These are phyloP conservation scores for Solanum chmielewskii DNA, from an alignment of 257 asterid species.

Conservation along the genomic window DNA sequence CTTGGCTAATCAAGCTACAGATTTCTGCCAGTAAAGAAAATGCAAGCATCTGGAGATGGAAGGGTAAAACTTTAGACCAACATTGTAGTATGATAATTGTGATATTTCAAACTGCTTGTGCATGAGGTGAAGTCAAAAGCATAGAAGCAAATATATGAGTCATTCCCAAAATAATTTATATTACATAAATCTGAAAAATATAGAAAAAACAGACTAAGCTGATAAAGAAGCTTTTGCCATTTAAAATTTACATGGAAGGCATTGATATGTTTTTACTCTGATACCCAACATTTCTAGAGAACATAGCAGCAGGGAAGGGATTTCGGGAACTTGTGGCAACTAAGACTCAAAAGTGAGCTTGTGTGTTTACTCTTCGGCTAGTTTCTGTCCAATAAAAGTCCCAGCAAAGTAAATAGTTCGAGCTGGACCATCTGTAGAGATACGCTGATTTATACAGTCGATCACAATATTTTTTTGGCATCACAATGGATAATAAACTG, in stretches of 20 bases:
- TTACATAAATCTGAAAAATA: neutral
- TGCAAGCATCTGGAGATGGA: neutral
- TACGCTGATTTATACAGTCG: neutral
- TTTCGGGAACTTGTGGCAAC: neutral
- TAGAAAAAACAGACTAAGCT: neutral
- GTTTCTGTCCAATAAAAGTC: neutral
- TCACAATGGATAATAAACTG: neutral
- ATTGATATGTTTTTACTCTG: neutral
- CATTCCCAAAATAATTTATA: neutral
- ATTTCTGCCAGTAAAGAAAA: neutral
- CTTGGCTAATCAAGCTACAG: neutral
- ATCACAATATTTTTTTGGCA: neutral
- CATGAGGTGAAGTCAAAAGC: neutral
- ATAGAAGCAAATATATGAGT: neutral
- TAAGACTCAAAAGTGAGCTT: neutral
- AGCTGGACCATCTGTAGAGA: neutral
- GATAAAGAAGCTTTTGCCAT: neutral
- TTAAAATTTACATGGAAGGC: neutral
- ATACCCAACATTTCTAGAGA: neutral
- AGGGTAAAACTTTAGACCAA: neutral
- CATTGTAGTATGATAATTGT: neutral
- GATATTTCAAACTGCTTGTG: neutral
- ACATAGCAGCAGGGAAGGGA: neutral
- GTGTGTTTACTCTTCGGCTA: neutral
- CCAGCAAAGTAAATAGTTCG: neutral